These are phyloP conservation scores for Groenewaldozyma auringiensis DNA, from an alignment of 1,139 yeast species.

Conservation along the genomic window DNA sequence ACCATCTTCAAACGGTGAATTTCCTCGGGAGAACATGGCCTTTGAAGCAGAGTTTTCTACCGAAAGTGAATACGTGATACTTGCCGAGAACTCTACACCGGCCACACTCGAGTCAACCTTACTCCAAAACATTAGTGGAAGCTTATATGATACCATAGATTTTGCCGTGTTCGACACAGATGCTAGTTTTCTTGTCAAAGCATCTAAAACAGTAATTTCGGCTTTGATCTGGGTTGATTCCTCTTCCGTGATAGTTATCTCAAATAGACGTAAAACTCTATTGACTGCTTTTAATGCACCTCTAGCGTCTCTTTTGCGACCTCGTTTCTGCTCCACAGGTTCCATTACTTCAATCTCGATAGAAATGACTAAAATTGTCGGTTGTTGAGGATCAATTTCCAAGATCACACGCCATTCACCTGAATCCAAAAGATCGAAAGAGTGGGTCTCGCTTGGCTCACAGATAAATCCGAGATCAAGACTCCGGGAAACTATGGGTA, in stretches of 20 bases:
- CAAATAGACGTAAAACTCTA: neutral
- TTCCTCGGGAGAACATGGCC: constrained; percentile 7
- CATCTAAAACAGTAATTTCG: neutral
- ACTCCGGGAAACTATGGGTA: too few relatives aligned
- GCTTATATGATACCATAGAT: neutral
- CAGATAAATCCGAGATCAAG: too few relatives aligned
- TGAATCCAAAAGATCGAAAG: too few relatives aligned
- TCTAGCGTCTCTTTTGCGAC: neutral
- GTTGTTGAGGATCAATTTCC: neutral
- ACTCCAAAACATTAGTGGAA: neutral
- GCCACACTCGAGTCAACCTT: neutral
- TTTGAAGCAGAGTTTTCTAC: constrained; percentile 12
- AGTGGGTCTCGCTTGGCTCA: too few relatives aligned
- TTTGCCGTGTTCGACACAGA: neutral
- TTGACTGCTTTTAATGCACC: neutral
- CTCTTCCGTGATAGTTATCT: neutral
- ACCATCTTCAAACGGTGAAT: constrained; percentile 3
- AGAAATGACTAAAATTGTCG: neutral
- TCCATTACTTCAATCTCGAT: neutral
- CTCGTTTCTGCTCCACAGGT: neutral
- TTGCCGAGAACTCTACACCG: constrained; percentile 5
- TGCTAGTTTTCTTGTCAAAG: neutral
- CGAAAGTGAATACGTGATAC: constrained; percentile 10
- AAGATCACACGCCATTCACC: neutral
- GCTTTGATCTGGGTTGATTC: neutral